Evolutionary conservation across 2,329 filamentous ascomycete species (phyloP).

Genomic region (Aspergillus tubingensis): DNA sequence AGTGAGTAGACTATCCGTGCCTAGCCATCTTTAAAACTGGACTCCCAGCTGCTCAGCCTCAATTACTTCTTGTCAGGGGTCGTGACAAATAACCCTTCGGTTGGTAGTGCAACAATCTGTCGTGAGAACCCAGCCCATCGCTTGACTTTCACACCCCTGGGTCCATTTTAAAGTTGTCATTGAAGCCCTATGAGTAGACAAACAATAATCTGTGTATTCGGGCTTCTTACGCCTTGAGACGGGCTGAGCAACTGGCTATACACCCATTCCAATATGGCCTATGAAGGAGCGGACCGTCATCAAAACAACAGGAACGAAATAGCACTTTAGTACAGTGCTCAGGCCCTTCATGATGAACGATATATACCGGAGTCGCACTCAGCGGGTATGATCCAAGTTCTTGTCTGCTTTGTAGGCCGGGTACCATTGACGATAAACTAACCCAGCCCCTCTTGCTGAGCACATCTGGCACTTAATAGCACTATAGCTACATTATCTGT

Average conservation of each 20-base stretch:
- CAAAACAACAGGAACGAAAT: background rate
- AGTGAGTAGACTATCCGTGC: background rate
- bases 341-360: background rate
- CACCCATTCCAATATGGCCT: background rate
- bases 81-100: background rate
- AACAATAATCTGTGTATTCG: background rate
- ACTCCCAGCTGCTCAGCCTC: background rate
- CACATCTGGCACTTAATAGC: background rate
- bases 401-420: background rate
- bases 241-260: background rate
- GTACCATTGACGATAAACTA: background rate
- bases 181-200: background rate
- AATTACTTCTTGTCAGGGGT: background rate
- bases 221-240: background rate
- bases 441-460: background rate
- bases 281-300: background rate
- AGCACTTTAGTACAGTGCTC: background rate
- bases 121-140: background rate
- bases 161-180: background rate
- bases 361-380: background rate
- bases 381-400: background rate
- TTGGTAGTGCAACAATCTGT: background rate
- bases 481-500: background rate
- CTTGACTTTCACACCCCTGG: background rate
- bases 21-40: background rate